Percentiles rank a stretch among this genome's conserved stretches.
phyloP scores from a whole-genome alignment of 129 eudicot species.

The Artemisia annua region DNA sequence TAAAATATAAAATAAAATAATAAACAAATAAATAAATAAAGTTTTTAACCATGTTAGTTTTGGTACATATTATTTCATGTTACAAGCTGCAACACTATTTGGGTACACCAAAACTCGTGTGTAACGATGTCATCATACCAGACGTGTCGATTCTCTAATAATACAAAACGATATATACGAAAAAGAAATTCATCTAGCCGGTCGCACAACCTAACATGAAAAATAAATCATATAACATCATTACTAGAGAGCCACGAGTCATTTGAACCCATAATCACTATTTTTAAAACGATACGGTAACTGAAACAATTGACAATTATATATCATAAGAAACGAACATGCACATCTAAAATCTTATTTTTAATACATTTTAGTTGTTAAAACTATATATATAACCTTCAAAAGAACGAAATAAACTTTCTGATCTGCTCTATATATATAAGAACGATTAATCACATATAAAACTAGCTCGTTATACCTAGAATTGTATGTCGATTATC shows the following conservation, averaged over 20 bases:
- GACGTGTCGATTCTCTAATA: no score
- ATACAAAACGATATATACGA: no score
- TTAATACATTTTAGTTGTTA: slow-evolving; percentile 12
- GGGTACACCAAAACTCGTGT: no score
- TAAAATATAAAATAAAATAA: no score
- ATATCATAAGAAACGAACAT: slow-evolving; percentile 22
- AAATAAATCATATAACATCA: neutral
- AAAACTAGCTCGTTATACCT: slow-evolving; percentile 16
- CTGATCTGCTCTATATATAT: slow-evolving; percentile 4
- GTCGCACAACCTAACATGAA: neutral
- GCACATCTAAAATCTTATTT: slow-evolving; percentile 20
- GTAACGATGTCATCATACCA: no score
- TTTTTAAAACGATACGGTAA: no score
- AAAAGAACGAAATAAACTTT: slow-evolving; percentile 18
- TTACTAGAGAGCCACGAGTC: neutral
- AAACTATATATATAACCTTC: slow-evolving; percentile 27
- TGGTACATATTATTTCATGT: neutral
- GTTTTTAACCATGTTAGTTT: neutral
- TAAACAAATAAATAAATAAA: no score
- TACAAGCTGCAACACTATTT: neutral
- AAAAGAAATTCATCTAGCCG: no score
- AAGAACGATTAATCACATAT: slow-evolving; percentile 9
- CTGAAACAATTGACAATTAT: no score
- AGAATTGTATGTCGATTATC: neutral
- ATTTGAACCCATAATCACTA: no score